Evolutionary conservation across 148 eudicot species (phyloP).

Genomic region (Bassia scoparia): DNA sequence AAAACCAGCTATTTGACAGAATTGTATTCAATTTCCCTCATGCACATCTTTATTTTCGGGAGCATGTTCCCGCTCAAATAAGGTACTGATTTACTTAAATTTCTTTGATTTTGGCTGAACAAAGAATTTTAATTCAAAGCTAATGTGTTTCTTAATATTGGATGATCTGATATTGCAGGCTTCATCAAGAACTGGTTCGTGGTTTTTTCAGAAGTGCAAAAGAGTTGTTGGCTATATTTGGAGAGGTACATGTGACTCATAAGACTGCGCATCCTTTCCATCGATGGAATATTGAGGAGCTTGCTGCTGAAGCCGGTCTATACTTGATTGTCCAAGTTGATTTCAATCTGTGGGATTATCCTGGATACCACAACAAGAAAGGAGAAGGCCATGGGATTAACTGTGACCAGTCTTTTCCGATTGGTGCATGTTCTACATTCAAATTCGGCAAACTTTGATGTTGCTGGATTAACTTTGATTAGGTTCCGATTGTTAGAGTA

Average conservation of each 20-base stretch:
- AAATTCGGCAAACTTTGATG: slow-evolving; percentile 16
- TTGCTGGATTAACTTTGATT: too few species aligned
- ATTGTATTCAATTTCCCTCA: slow-evolving; percentile 38
- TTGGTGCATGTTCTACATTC: slow-evolving; percentile 26
- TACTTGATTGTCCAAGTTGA: slow-evolving; percentile 1
- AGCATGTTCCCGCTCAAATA: slow-evolving; percentile 17
- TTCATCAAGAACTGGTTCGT: slow-evolving; percentile 20
- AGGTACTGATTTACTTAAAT: slow-evolving; percentile 15
- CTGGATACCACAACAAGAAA: slow-evolving; percentile 31
- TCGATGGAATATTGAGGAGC: slow-evolving; percentile 28
- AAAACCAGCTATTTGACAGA: slow-evolving; percentile 14
- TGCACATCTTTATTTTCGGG: not conserved
- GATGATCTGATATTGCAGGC: not conserved
- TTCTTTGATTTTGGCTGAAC: too few species aligned
- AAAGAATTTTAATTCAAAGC: too few species aligned
- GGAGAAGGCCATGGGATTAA: slow-evolving; percentile 15
- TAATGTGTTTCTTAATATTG: too few species aligned
- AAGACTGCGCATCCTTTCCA: slow-evolving; percentile 33
- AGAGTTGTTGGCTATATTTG: slow-evolving; percentile 15
- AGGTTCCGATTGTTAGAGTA: too few species aligned
- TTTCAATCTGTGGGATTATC: slow-evolving; percentile 23
- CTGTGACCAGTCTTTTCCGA: slow-evolving; percentile 22
- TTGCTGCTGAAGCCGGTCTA: slow-evolving; percentile 24
- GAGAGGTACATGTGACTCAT: slow-evolving; percentile 38
- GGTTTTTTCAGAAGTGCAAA: slow-evolving; percentile 31